Evolutionary conservation across 2,329 filamentous ascomycete genomes (phyloP).

Genomic region (Arthroderma uncinatum): DNA sequence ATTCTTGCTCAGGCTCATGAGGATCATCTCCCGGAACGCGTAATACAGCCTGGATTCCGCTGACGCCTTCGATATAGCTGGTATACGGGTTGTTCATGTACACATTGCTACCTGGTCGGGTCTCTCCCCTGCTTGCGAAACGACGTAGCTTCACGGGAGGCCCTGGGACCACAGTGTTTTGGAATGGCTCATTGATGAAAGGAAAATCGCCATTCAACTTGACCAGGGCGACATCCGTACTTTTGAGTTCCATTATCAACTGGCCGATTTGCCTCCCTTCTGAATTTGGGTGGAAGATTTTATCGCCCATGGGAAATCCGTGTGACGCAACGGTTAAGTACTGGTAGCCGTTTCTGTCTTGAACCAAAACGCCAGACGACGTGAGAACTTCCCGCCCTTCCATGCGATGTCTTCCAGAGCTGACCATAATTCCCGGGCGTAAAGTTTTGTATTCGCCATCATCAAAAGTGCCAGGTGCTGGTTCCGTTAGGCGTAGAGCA

Average conservation of each 20-base stretch:
- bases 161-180: neutral
- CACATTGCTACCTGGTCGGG: neutral
- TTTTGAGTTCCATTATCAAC: neutral
- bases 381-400: slow-evolving; percentile 3
- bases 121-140: neutral
- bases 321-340: neutral
- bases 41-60: neutral
- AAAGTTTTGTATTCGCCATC: slow-evolving; percentile 9
- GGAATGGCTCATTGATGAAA: neutral
- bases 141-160: neutral
- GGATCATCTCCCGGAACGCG: neutral
- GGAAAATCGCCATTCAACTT: neutral
- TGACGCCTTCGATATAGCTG: neutral
- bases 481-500: neutral
- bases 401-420: neutral
- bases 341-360: neutral
- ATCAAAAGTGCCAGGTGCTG: slow-evolving; percentile 2
- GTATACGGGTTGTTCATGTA: neutral
- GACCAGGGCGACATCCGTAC: neutral
- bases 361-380: neutral
- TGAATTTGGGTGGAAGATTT: neutral
- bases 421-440: slow-evolving; percentile 11
- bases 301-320: neutral
- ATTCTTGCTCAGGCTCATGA: slow-evolving; percentile 1
- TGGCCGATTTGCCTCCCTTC: neutral